A percentile compares a stretch with the other conserved stretches of the same genome.
phyloP scores from a whole-genome alignment of 176 grass and related monocot genomes.

The Poa pratensis region DNA sequence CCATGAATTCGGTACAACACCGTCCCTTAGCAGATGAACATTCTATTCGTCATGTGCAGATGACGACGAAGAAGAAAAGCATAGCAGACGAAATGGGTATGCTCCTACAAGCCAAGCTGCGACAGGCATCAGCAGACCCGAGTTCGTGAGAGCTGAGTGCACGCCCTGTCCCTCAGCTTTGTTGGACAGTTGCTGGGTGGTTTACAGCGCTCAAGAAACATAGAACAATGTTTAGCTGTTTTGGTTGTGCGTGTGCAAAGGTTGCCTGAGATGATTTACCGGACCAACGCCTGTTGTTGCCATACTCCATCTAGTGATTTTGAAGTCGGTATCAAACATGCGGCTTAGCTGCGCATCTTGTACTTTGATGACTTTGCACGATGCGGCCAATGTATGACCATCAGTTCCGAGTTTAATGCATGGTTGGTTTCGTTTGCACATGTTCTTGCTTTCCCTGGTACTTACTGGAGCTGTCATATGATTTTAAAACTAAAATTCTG shows the following conservation, averaged over 20 bases:
- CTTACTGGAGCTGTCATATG: neutral
- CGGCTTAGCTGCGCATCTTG: neutral
- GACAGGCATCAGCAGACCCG: slow-evolving; percentile 61
- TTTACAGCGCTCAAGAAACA: slow-evolving; percentile 13
- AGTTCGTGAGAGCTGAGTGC: slow-evolving; percentile 49
- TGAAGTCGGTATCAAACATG: neutral
- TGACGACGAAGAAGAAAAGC: slow-evolving; percentile 84
- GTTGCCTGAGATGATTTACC: slow-evolving; percentile 17
- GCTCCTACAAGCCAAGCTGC: slow-evolving; percentile 73
- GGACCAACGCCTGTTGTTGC: slow-evolving; percentile 8
- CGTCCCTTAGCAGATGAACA: neutral
- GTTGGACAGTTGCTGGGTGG: neutral
- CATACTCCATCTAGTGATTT: slow-evolving; percentile 19
- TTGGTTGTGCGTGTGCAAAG: slow-evolving; percentile 21
- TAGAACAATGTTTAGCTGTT: slow-evolving; percentile 21
- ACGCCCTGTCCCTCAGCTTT: neutral
- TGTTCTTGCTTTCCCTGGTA: neutral
- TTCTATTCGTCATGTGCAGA: slow-evolving; percentile 60
- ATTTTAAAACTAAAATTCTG: neutral
- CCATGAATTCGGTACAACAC: neutral
- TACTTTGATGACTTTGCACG: neutral
- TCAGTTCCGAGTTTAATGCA: neutral
- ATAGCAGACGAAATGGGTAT: slow-evolving; percentile 70
- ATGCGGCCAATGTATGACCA: neutral
- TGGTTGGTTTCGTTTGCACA: slow-evolving; percentile 17